Conservation (phyloP, 2,329 filamentous ascomycete species). For the Ophiostoma himal-ulmi region DNA sequence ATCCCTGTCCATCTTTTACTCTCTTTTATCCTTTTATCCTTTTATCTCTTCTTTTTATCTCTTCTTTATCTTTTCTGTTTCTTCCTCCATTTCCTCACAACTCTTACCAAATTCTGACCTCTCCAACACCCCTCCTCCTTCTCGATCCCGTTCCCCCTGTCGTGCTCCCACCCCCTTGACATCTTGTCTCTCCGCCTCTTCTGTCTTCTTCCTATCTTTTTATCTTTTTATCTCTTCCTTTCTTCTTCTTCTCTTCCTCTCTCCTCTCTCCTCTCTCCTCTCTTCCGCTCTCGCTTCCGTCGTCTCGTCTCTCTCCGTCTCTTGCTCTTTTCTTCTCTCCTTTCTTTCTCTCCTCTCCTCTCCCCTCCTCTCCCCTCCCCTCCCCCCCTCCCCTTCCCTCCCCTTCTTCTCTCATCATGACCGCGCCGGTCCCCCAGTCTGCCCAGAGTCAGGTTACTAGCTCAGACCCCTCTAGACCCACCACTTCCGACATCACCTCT, state of each 20-base stretch:
- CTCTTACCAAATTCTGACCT: not conserved
- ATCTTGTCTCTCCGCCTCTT: constrained; percentile 12
- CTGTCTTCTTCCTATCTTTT: not conserved
- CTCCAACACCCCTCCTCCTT: constrained; percentile 8
- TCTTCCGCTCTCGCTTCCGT: constrained; percentile 8
- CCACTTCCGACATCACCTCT: constrained; percentile 27
- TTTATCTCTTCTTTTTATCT: constrained; percentile 3
- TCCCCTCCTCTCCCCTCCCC: constrained; percentile 28
- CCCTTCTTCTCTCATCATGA: constrained; percentile 33
- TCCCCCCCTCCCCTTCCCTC: constrained; percentile 31
- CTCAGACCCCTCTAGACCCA: constrained; percentile 32
- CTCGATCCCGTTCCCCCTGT: constrained; percentile 6
- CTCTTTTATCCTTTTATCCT: constrained; percentile 1
- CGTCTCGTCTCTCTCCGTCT: not conserved
- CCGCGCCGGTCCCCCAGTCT: constrained; percentile 28
- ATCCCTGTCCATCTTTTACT: constrained; percentile 18
- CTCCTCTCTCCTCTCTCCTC: not conserved
- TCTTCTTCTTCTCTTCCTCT: not conserved
- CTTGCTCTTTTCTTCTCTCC: constrained; percentile 24
- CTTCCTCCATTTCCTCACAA: not conserved
- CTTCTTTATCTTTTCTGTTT: not conserved
- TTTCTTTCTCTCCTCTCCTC: constrained; percentile 13
- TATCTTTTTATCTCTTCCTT: not conserved
- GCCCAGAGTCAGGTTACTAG: constrained; percentile 29
- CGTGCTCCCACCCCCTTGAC: constrained; percentile 15